Base-by-base conservation (phyloP, 225 moss, liverwort and hornwort species). In the Straminergon stramineum region DNA sequence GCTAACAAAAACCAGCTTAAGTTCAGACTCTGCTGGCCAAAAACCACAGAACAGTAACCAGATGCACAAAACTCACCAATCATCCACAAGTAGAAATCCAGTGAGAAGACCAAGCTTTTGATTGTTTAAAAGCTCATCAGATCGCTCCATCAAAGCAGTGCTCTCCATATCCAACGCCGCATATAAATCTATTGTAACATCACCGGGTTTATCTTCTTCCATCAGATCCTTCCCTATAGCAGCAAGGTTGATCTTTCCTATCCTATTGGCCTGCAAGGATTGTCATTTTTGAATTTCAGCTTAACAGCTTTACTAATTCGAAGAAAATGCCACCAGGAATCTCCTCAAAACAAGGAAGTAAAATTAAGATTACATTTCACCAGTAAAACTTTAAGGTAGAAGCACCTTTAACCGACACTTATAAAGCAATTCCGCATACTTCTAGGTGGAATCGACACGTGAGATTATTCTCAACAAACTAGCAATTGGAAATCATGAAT, bases 171-270 rank as follows among this genome's bases (percentile, higher is more conserved):
- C 99, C 93, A 99, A 92, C 77, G 99, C 97, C 61, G 97, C 97
- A 92, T 96, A 97, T 88, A 99, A 93, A 91, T 99, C 96, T 91
- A 99, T 96, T 41, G 99, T 99, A 84, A 99, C 97, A 89, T 99
- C 99, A 57, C 99, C 99, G 48, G 99, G 97, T 94, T 99, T 99
- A 89, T 99, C 99, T 78, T 99, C 99, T 86, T 99, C 99, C 99
- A 99, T 99, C 69, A 99, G 92, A 89, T 99, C 99, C 92, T 97
- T 97, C 45, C 99, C 99, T 89, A 92, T 99, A 24, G 99, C 99
- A 84, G 99, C 99, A 87, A 99, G 94, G 87, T 99, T 99, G 92
- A 99, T 99, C 93, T 97, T 99, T 56, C 99, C 99, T 91, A 99
- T 99, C 92, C 94, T 97, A 92, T 99, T 99, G 90, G 99, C 99